Conservation (phyloP, 129 eudicot species). For the Kitagawia praeruptora region DNA sequence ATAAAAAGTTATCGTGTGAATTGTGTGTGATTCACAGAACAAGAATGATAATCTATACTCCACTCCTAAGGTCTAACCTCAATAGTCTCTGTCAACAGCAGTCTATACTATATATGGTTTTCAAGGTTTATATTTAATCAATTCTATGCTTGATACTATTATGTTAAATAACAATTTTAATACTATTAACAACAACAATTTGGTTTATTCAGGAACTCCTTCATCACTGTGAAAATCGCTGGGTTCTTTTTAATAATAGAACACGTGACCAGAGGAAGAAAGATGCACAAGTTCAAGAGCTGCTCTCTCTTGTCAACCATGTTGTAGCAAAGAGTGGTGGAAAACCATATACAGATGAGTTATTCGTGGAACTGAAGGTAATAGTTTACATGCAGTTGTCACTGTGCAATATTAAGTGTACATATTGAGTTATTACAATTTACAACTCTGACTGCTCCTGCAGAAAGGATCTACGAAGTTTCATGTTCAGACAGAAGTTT, state of each 20-base stretch:
- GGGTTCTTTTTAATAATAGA: conserved; percentile 70
- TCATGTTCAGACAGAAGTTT: conserved; percentile 29
- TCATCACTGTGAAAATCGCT: conserved; percentile 46
- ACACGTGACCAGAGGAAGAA: conserved; percentile 43
- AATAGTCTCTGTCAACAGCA: neutral
- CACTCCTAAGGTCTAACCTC: neutral
- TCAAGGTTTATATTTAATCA: too few relatives aligned
- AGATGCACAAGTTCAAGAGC: conserved; percentile 44
- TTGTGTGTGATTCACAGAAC: neutral
- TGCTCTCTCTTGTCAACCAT: conserved; percentile 52
- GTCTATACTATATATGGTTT: too few relatives aligned
- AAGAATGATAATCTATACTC: neutral
- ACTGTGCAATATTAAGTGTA: too few relatives aligned
- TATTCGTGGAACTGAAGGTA: conserved; percentile 67
- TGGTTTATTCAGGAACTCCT: conserved; percentile 44
- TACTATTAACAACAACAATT: neutral
- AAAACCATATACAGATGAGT: conserved; percentile 65
- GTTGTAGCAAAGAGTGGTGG: conserved; percentile 50
- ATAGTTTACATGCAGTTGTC: neutral
- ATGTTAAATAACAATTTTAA: neutral
- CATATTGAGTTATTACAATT: neutral
- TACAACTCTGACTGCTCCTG: neutral
- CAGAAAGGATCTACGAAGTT: conserved; percentile 71
- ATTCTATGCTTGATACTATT: neutral
- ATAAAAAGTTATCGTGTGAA: neutral